Percentiles rank a stretch among this genome's conserved stretches.
Evolutionary conservation across 345 rosid genomes (phyloP).

Genomic region (Excoecaria cochinchinensis): DNA sequence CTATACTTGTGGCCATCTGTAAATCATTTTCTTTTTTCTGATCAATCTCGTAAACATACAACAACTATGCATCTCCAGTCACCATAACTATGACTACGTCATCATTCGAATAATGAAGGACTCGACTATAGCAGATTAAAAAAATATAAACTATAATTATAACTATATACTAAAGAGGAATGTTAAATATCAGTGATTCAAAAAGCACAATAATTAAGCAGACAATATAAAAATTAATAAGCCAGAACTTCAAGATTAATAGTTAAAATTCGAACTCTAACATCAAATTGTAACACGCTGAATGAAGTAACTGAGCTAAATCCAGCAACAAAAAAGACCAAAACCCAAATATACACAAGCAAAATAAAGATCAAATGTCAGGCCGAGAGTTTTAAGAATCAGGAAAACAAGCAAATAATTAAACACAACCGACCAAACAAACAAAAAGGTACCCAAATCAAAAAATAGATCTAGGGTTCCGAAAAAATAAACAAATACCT

Average conservation of each 20-base stretch:
- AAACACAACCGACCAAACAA: background rate
- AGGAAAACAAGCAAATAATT: background rate
- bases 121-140: background rate
- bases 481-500: slow-evolving; percentile 5
- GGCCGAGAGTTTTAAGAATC: too few species aligned
- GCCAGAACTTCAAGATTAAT: background rate
- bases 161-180: background rate
- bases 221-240: background rate
- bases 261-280: background rate
- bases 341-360: too few species aligned
- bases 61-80: background rate
- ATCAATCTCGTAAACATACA: background rate
- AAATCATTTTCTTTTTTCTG: too few species aligned
- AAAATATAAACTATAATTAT: background rate
- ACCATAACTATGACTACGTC: background rate
- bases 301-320: too few species aligned
- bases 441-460: background rate
- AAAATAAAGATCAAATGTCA: too few species aligned
- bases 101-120: background rate
- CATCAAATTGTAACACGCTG: background rate
- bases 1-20: background rate
- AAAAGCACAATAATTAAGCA: background rate
- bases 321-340: too few species aligned
- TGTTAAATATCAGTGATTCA: background rate
- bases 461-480: background rate